Evolutionary conservation across 2,329 filamentous ascomycete species (phyloP).

Genomic region (Metarhizium guizhouense): DNA sequence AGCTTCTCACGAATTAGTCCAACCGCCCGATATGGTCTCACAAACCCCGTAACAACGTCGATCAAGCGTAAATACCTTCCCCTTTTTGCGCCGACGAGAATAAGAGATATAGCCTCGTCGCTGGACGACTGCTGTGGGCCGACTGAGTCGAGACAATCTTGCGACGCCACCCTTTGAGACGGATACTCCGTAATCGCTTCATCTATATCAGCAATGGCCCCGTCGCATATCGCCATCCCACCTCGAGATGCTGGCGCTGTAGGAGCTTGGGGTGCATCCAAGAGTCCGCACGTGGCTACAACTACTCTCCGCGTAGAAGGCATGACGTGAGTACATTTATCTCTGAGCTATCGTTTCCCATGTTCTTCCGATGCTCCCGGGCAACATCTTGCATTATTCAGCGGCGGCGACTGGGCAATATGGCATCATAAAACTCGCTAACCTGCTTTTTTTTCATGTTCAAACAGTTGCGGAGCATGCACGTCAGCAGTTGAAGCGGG

Average conservation of each 20-base stretch:
- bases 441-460: neutral
- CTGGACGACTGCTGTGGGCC: neutral
- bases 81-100: neutral
- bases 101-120: neutral
- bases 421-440: conserved; percentile 16
- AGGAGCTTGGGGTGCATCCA: conserved; percentile 13
- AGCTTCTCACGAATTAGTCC: conserved; percentile 1
- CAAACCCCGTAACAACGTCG: conserved; percentile 3
- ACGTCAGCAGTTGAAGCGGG: conserved; percentile 91
- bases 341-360: neutral
- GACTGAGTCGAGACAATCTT: neutral
- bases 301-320: conserved; percentile 87
- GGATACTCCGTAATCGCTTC: neutral
- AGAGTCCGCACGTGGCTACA: conserved; percentile 64
- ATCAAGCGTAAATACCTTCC: neutral
- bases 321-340: conserved; percentile 54
- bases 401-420: conserved; percentile 16
- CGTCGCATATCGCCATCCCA: conserved; percentile 39
- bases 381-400: conserved; percentile 7
- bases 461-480: conserved; percentile 77
- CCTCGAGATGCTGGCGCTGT: conserved; percentile 24
- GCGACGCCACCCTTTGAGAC: neutral
- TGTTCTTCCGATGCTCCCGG: conserved; percentile 11
- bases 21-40: neutral
- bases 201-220: conserved; percentile 34